Base-by-base conservation (phyloP, 805 yeast species). In the Metschnikowia proteae region DNA sequence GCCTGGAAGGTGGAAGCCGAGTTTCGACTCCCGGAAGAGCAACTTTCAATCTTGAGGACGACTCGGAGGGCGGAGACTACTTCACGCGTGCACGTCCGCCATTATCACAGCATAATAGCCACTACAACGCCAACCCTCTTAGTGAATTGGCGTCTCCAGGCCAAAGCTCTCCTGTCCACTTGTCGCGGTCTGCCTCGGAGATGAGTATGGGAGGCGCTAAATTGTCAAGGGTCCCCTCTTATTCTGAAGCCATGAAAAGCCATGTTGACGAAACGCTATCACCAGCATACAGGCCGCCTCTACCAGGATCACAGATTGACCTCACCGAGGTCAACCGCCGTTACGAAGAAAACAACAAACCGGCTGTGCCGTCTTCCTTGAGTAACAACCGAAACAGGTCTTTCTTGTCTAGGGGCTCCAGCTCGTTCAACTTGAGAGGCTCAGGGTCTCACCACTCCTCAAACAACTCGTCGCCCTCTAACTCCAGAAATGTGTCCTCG, bases 141-240 rank as follows among this genome's bases (percentile, higher is more conserved):
- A 38, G 41, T 28, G 50, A 40, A 4, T 48, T 64, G 35, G 26
- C 47, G 0, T 52, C 68, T 1, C 79, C 83, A 0, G 80, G 79
- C 6, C 37, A 60, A 4, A 72, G 86, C 1, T 88, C 90, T 0
- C 82, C 78, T 0, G 58, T 67, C 8, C 82, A 83, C 58, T 62
- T 83, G 42, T 82, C 90, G 3, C 71, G 90, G 47, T 80, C 71
- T 11, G 78, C 75, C 45, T 83, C 89, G 1, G 76, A 68, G 32
- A 51, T 50, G 11, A 52, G 55, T 33, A 37, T 88, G 54, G 45
- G 43, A 6, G 44, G 35, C 6, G 45, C 40, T 22, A 34, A 43
- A 5, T 45, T 50, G 40, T 82, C 86, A 22, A 71, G 81, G 43
- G 96, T 92, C 5, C 98, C 98, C 0, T 82, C 96, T 0, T 92